Evolutionary conservation across 192 early-diverging fungal species (phyloP).

Genomic region (Backusella luteola): DNA sequence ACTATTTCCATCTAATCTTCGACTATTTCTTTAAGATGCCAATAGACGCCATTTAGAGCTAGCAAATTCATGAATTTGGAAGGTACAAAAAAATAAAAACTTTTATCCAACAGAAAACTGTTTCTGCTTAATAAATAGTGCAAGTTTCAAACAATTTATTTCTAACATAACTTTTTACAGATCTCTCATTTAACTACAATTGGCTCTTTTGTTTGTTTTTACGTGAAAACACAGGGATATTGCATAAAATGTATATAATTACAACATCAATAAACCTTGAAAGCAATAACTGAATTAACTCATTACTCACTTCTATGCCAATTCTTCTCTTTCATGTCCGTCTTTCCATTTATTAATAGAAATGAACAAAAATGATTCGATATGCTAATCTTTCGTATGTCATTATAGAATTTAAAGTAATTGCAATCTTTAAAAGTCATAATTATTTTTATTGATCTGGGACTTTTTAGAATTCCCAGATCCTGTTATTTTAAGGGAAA

Average conservation of each 20-base stretch:
- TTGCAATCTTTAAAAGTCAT: background rate
- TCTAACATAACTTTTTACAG: background rate
- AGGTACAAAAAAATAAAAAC: background rate
- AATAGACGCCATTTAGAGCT: background rate
- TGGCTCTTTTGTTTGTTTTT: background rate
- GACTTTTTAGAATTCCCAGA: background rate
- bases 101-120: background rate
- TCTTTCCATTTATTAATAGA: background rate
- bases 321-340: background rate
- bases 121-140: background rate
- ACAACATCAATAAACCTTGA: background rate
- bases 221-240: background rate
- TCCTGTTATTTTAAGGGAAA: background rate
- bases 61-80: background rate
- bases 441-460: background rate
- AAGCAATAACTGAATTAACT: background rate
- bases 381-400: no score
- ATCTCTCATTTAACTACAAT: background rate
- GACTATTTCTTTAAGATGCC: background rate
- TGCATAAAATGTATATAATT: background rate
- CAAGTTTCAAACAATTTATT: background rate
- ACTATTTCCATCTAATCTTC: background rate
- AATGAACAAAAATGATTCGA: background rate
- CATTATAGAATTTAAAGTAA: no score
- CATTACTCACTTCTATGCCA: background rate